phyloP scores from a whole-genome alignment of 345 rosid genomes.

The Eucalyptus sp. region DNA sequence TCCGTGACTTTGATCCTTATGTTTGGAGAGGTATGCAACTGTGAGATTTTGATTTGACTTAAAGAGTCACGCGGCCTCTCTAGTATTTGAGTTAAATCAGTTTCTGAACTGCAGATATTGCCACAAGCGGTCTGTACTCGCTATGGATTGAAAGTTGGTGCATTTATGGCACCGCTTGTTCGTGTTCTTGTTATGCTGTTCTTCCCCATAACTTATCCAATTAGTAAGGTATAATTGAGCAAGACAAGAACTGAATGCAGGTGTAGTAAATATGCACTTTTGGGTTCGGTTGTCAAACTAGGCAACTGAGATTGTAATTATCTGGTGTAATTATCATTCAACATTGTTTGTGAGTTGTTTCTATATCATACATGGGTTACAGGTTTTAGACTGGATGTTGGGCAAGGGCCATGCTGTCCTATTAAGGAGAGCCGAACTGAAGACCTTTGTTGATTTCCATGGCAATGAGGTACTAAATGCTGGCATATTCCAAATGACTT shows the following conservation, averaged over 20 bases:
- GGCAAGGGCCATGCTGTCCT: slow-evolving; percentile 93
- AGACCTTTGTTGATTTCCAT: slow-evolving; percentile 83
- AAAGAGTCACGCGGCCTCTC: background rate
- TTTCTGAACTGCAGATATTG: slow-evolving; percentile 41
- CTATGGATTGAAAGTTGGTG: slow-evolving; percentile 92
- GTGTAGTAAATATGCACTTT: background rate
- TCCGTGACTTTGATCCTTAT: slow-evolving; percentile 78
- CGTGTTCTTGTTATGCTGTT: slow-evolving; percentile 60
- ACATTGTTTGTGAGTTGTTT: background rate
- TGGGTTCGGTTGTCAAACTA: background rate
- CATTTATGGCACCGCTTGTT: slow-evolving; percentile 73
- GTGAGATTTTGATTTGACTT: background rate
- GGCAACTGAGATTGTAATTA: background rate
- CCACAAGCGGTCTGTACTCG: slow-evolving; percentile 90
- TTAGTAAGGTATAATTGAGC: slow-evolving; percentile 58
- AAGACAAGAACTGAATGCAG: background rate
- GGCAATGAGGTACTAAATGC: slow-evolving; percentile 62
- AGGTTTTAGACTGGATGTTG: slow-evolving; percentile 97
- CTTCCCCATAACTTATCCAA: slow-evolving; percentile 85
- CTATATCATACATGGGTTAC: background rate
- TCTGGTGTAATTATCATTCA: background rate
- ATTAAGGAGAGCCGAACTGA: slow-evolving; percentile 87
- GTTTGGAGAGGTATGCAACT: slow-evolving; percentile 62
- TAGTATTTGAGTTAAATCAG: background rate
- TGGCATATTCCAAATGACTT: background rate